Conservation (phyloP, 1,284 basidiomycete genomes). For the Fistulina hepatica region DNA sequence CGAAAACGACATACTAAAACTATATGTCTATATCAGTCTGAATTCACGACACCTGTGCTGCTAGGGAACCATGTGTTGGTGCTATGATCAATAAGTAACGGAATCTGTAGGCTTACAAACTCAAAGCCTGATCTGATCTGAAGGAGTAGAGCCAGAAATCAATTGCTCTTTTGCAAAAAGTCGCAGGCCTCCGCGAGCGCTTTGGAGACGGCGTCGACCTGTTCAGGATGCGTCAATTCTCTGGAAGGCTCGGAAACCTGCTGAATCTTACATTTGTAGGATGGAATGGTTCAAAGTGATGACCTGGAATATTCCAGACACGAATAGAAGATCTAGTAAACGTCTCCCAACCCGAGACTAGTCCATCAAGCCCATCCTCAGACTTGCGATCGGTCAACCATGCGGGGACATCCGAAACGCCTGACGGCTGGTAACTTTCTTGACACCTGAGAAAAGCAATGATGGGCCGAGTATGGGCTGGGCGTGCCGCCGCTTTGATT, state of each 20-base stretch:
- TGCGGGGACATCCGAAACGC: background rate
- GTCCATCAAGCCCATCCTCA: background rate
- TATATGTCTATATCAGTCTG: no score
- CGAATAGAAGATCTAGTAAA: background rate
- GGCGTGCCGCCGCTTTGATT: no score
- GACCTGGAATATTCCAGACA: background rate
- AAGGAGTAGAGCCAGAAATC: no score
- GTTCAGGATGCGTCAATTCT: background rate
- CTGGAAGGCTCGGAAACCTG: background rate
- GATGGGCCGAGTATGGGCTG: background rate
- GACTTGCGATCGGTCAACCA: background rate
- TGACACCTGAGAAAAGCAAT: background rate
- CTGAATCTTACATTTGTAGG: background rate
- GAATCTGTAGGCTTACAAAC: no score
- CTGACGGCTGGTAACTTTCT: background rate
- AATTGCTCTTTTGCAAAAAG: no score
- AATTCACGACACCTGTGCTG: no score
- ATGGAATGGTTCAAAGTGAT: background rate
- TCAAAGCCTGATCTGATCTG: no score
- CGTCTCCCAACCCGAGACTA: background rate
- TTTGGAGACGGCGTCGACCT: background rate
- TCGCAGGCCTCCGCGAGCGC: background rate
- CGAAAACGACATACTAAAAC: no score
- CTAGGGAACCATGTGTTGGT: no score
- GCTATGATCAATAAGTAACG: no score